Evolutionary conservation across 352 stramenopile genomes (phyloP), one percentile per base, ranked within the genome.

Genomic region (Phytophthora megakarya): DNA sequence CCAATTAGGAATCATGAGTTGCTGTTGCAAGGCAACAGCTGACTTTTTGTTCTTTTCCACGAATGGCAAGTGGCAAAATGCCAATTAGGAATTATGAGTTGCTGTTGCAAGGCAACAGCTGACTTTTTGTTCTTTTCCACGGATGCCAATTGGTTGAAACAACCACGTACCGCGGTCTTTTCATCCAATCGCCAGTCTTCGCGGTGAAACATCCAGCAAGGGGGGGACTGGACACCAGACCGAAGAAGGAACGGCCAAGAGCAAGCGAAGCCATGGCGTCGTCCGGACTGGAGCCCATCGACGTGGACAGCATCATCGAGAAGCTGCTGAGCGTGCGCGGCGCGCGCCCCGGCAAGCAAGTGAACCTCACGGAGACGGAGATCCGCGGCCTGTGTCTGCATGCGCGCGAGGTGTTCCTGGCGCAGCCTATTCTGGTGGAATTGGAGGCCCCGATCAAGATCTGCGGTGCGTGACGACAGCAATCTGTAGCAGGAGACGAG

Each of bases 391-490:
- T 99, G n/a, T 99, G 97, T 65, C 78, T 98, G 23, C 94, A 98
- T 46, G 90, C 93, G 51, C 88, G 97, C 56, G 97, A 99, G 72
- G 89, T 99, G 45, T 98, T 99, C 69, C 98, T 99, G 60, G 83
- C 84, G 32, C 98, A 99, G 76, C 97, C 97, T 6, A 99, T 99
- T 76, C 86, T 99, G 40, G 70, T 99, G 45, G 97, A 99, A 78
- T 83, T 99, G 19, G 97, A 99, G 78, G 97, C 98, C 32, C 98
- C 98, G 7, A 99, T 98, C 62, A 99, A 98, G 72, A 98, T 99
- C 43, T 99, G 96, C 75, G 96, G 96, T 93, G 62, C 66, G 75
- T 73, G 39, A 32, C 28, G 21, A 21, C 39, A 44, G 9, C 18
- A 22, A 9, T 22, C 50, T 1, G 13, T 16, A 13, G 11, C 15